A percentile compares a stretch with the other conserved stretches of the same genome.
Conservation (phyloP, 805 yeast species). For the Saturnispora zaruensis region DNA sequence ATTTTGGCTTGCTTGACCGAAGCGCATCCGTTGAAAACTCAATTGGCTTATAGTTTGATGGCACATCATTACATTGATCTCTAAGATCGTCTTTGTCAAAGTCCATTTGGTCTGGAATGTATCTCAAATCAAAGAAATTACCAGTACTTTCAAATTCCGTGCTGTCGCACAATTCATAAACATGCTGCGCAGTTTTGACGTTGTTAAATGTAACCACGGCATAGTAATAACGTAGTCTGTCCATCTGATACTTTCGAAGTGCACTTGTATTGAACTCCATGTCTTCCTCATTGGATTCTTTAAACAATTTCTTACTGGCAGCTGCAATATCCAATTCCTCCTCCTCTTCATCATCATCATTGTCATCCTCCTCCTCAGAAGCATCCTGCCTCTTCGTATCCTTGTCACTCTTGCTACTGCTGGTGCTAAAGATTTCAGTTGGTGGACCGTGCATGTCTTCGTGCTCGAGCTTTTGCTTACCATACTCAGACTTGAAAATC, state of each 20-base stretch:
- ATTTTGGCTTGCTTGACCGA: conserved; percentile 90
- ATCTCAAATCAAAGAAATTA: conserved; percentile 84
- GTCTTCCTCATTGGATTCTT: conserved; percentile 66
- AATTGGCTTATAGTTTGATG: conserved; percentile 71
- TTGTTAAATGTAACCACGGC: conserved; percentile 84
- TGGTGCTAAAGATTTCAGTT: conserved; percentile 57
- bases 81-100: conserved; percentile 64
- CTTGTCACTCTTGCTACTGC: neutral
- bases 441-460: conserved; percentile 95
- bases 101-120: conserved; percentile 86
- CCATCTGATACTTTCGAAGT: conserved; percentile 83
- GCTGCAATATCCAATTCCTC: conserved; percentile 38
- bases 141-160: conserved; percentile 95
- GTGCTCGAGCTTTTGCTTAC: conserved; percentile 81
- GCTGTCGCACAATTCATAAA: conserved; percentile 86
- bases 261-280: conserved; percentile 74
- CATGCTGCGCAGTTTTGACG: conserved; percentile 57
- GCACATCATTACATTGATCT: conserved; percentile 65
- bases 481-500: conserved; percentile 84
- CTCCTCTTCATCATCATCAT: conserved; percentile 39
- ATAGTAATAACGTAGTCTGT: conserved; percentile 84
- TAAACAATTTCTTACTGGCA: conserved; percentile 60
- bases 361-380: conserved; percentile 30
- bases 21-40: conserved; percentile 87
- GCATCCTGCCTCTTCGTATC: conserved; percentile 15